These are phyloP conservation scores for Ceratopteris richardii DNA, from an alignment of 75 land plant genomes.

Conservation along the genomic window DNA sequence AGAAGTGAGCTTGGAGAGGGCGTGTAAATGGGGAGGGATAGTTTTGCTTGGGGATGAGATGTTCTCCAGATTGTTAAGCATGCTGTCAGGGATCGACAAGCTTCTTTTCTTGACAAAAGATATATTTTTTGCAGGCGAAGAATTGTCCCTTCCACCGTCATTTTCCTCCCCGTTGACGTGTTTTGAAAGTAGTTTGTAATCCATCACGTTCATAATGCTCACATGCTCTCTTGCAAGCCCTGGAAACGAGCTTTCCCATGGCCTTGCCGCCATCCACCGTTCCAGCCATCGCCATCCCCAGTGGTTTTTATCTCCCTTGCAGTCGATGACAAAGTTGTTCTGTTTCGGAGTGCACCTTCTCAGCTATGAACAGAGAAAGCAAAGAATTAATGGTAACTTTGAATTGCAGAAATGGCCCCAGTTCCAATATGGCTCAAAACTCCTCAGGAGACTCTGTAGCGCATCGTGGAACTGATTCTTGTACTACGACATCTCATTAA, in stretches of 20 bases:
- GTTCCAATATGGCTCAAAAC: background rate
- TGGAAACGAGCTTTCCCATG: conserved; percentile 24
- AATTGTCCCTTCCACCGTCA: background rate
- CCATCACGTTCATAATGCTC: conserved; percentile 1
- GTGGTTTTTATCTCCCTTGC: conserved; percentile 16
- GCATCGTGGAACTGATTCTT: too few species aligned
- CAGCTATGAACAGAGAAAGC: conserved; percentile 7
- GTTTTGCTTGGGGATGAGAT: too few species aligned
- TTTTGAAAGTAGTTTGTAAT: background rate
- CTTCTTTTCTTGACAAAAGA: conserved; percentile 1
- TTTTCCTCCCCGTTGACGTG: background rate
- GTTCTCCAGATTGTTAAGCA: background rate
- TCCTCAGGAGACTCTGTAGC: too few species aligned
- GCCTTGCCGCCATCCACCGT: conserved; percentile 30
- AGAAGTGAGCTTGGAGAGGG: background rate
- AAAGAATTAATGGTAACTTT: background rate
- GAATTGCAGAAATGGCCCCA: background rate
- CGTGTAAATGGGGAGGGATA: too few species aligned
- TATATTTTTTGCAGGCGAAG: background rate
- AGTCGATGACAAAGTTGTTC: conserved; percentile 16
- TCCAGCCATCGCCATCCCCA: conserved; percentile 43
- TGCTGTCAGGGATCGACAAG: conserved; percentile 2
- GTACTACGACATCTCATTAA: too few species aligned
- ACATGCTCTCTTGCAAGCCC: conserved; percentile 3
- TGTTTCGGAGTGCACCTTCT: conserved; percentile 15